phyloP scores from a whole-genome alignment of 2,329 filamentous ascomycete species.

The Chaetomium olivaceum region DNA sequence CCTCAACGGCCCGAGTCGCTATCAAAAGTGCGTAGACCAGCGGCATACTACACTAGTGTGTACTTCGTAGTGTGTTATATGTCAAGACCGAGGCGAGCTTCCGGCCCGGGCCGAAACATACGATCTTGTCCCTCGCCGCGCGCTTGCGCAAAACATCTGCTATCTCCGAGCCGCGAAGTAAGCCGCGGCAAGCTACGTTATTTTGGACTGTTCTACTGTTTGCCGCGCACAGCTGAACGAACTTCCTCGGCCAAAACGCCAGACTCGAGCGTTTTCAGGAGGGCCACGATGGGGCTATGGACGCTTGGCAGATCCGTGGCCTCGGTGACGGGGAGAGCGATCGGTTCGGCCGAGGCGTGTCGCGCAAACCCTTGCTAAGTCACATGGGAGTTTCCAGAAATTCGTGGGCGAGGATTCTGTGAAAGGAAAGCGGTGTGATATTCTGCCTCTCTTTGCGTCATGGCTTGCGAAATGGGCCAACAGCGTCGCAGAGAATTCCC shows the following conservation, averaged over 20 bases:
- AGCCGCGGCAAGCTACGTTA: constrained; percentile 13
- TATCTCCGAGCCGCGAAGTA: not conserved
- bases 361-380: constrained; percentile 1
- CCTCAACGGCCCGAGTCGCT: not conserved
- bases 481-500: constrained; percentile 16
- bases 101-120: not conserved
- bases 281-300: not conserved
- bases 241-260: not conserved
- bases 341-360: constrained; percentile 21
- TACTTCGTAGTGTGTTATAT: too few species aligned
- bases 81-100: not conserved
- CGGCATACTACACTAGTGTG: too few species aligned
- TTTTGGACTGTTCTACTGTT: not conserved
- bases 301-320: constrained; percentile 10
- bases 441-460: constrained; percentile 29
- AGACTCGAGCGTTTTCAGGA: not conserved
- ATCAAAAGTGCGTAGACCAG: not conserved
- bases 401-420: not conserved
- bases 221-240: not conserved
- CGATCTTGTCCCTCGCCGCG: not conserved
- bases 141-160: not conserved
- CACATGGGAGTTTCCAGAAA: constrained; percentile 22
- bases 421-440: constrained; percentile 21
- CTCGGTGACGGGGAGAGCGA: constrained; percentile 26
- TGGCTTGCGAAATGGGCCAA: constrained; percentile 26